Base-by-base conservation (phyloP, 169 alveolate genomes). In the Eimeria sp. region DNA sequence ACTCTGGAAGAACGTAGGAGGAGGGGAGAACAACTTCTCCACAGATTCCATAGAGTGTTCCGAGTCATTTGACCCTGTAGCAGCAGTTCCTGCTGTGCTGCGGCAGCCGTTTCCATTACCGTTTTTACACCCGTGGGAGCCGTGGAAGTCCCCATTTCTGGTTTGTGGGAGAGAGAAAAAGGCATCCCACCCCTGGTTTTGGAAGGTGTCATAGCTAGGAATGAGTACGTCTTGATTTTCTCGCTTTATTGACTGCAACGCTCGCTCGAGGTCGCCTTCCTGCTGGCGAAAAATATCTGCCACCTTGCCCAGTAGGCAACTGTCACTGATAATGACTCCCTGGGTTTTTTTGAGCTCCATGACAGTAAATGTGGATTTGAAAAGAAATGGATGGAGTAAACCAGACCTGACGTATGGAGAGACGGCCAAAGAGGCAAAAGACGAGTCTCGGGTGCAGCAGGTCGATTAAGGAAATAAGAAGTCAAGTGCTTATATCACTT, bases 141-240 rank as follows among this genome's bases (percentile, higher is more conserved):
- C 89, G 34, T 10, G 9, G 27, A n/a, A 5, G 70, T 11, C 10
- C 5, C 57, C 91, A 9, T 58, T 58, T 43, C 49, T 54, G n/a
- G 58, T 0, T 7, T 30, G 58, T 16, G 22, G 18, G 25, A 30
- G 76, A 13, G 34, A 43, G 45, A 84, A 84, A 6, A 84, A 67
- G 76, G 34, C 78, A 43, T 84, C 92, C 92, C 92, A 84, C 27
- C 78, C 92, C n/a, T 84, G 92, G 49, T 27, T 54, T n/a, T 40
- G 76, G 30, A 84, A 84, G 18, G 76, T 5, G 30, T 51, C 92
- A 27, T 84, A 84, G 40, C 25, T 51, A 11, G 92, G 92, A 27
- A 84, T 58, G 25, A 11, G 11, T 7, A 84, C 92, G 18, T 84
- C 73, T 57, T 57, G 54, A 9, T 84, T 84, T 30, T 84, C 57